These are phyloP conservation scores for Starmerella bacillaris DNA, from an alignment of 805 yeast genomes.

Conservation along the genomic window DNA sequence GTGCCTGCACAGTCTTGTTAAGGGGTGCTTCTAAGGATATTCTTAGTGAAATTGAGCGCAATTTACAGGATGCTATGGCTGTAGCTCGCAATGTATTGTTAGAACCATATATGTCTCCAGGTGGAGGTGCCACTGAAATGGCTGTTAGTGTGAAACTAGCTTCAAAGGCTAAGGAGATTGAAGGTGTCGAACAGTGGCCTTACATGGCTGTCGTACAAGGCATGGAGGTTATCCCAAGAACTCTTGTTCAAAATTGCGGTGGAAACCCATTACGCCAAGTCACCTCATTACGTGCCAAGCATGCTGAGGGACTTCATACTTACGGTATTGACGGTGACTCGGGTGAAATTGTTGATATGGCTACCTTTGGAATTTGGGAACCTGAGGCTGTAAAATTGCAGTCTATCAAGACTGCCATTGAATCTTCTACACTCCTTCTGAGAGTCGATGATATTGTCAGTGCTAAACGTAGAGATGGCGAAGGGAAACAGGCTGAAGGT, in stretches of 20 bases:
- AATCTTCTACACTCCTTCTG: constrained; percentile 81
- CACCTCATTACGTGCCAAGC: constrained; percentile 87
- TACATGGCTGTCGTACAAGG: constrained; percentile 98
- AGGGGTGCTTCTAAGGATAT: constrained; percentile 97
- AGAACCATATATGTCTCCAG: constrained; percentile 90
- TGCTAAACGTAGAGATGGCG: constrained; percentile 52
- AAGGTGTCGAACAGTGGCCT: constrained; percentile 96
- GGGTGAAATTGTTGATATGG: constrained; percentile 92
- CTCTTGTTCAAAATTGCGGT: constrained; percentile 93
- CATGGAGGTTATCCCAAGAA: constrained; percentile 94
- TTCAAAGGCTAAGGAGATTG: constrained; percentile 78
- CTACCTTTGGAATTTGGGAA: constrained; percentile 94
- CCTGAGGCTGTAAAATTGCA: constrained; percentile 97
- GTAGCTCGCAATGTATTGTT: constrained; percentile 88
- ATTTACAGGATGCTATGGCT: constrained; percentile 95
- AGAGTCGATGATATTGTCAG: constrained; percentile 96
- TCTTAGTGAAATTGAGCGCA: constrained; percentile 87
- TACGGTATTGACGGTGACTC: constrained; percentile 89
- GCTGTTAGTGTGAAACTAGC: constrained; percentile 78
- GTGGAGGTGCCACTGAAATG: constrained; percentile 99
- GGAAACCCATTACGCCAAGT: constrained; percentile 83
- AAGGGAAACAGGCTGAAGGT: constrained; percentile 7
- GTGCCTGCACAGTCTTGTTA: constrained; percentile 80
- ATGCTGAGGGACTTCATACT: constrained; percentile 72
- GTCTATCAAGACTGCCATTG: constrained; percentile 92